Evolutionary conservation across 1,284 basidiomycete genomes (phyloP).

Genomic region (Moniliophthora roreri): DNA sequence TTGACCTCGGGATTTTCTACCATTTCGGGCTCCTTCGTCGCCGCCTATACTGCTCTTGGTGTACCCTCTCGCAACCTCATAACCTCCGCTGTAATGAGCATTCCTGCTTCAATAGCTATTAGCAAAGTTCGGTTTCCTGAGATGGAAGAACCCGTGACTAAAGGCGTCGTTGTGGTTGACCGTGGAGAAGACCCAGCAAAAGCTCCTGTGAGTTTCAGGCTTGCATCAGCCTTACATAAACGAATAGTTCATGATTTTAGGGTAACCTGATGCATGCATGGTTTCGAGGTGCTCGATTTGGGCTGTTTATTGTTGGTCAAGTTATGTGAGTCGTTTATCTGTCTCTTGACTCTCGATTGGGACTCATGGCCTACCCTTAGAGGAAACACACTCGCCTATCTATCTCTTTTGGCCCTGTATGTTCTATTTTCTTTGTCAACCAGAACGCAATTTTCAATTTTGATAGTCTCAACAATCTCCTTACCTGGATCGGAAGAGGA

Average conservation of each 20-base stretch:
- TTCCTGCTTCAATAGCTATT: conserved; percentile 90
- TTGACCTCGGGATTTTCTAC: conserved; percentile 93
- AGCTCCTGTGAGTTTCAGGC: conserved; percentile 17
- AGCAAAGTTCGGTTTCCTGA: conserved; percentile 87
- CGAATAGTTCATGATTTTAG: conserved; percentile 27
- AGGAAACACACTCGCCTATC: conserved; percentile 76
- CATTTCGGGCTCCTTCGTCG: conserved; percentile 86
- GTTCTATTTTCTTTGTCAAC: conserved; percentile 16
- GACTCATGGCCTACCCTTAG: no score
- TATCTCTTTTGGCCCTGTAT: conserved; percentile 73
- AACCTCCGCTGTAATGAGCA: conserved; percentile 92
- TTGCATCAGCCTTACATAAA: conserved; percentile 11
- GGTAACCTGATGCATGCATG: conserved; percentile 87
- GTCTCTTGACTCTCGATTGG: no score
- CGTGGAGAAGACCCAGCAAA: conserved; percentile 54
- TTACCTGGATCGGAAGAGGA: conserved; percentile 87
- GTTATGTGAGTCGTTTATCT: conserved; percentile 58
- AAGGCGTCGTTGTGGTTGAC: conserved; percentile 76
- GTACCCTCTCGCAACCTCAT: conserved; percentile 82
- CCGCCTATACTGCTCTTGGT: conserved; percentile 82
- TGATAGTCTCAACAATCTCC: conserved; percentile 70
- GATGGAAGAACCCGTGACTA: conserved; percentile 81
- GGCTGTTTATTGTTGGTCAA: conserved; percentile 82
- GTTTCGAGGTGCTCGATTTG: conserved; percentile 85
- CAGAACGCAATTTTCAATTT: no score